A percentile compares a stretch with the other conserved stretches of the same genome.
These are phyloP conservation scores for Penicillium fuscoglaucum DNA, from an alignment of 2,329 filamentous ascomycete species.

Conservation along the genomic window DNA sequence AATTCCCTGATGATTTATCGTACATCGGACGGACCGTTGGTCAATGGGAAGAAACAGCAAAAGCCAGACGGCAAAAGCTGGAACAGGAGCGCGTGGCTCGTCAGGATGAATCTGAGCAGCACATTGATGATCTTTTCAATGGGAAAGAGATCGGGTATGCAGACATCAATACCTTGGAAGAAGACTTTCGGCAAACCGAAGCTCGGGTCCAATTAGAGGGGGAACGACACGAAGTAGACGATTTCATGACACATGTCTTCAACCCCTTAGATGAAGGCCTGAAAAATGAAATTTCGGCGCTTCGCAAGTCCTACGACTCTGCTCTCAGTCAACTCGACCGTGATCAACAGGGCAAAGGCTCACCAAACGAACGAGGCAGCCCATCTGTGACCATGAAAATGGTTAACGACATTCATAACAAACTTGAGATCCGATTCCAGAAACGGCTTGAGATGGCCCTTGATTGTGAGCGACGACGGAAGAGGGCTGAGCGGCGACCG, in stretches of 20 bases:
- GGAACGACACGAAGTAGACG: slow-evolving; percentile 53
- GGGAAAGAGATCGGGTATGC: slow-evolving; percentile 59
- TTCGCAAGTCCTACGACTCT: slow-evolving; percentile 50
- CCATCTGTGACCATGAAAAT: slow-evolving; percentile 47
- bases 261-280: slow-evolving; percentile 51
- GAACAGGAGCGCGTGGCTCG: slow-evolving; percentile 52
- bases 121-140: slow-evolving; percentile 57
- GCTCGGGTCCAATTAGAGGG: slow-evolving; percentile 53
- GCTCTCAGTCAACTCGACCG: slow-evolving; percentile 45
- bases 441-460: slow-evolving; percentile 52
- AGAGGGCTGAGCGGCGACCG: slow-evolving; percentile 55
- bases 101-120: slow-evolving; percentile 54
- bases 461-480: slow-evolving; percentile 56
- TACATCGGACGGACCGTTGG: slow-evolving; percentile 45
- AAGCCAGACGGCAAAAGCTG: slow-evolving; percentile 46
- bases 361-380: slow-evolving; percentile 34
- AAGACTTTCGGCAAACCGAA: slow-evolving; percentile 56
- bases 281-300: slow-evolving; percentile 51
- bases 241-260: slow-evolving; percentile 53
- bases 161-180: slow-evolving; percentile 56
- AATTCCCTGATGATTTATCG: slow-evolving; percentile 44
- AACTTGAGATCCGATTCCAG: slow-evolving; percentile 52
- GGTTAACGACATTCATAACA: slow-evolving; percentile 49
- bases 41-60: slow-evolving; percentile 50
- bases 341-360: slow-evolving; percentile 39